These are phyloP conservation scores for Zygosaccharomyces rouxii DNA, from an alignment of 805 yeast species.

Conservation along the genomic window DNA sequence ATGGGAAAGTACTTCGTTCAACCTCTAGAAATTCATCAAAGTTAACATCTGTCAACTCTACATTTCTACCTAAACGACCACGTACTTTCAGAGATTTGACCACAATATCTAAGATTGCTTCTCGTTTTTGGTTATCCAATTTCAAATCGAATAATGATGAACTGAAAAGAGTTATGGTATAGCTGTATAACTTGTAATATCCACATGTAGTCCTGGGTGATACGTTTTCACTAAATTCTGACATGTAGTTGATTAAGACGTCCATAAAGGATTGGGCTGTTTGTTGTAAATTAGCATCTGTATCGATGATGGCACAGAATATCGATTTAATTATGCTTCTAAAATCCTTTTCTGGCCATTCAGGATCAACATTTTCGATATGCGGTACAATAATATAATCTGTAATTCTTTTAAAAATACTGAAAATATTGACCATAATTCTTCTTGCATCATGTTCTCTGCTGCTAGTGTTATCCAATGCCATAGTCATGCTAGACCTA, in stretches of 20 bases:
- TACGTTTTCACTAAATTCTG: slow-evolving; percentile 22
- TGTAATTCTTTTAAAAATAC: slow-evolving; percentile 29
- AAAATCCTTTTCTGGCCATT: slow-evolving; percentile 25
- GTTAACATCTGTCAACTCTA: slow-evolving; percentile 23
- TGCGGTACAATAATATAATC: slow-evolving; percentile 27
- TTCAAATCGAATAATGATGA: slow-evolving; percentile 33
- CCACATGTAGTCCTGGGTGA: slow-evolving; percentile 34
- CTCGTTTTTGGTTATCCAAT: slow-evolving; percentile 31
- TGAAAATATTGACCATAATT: slow-evolving; percentile 30
- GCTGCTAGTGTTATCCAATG: slow-evolving; percentile 2
- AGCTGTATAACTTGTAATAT: slow-evolving; percentile 34
- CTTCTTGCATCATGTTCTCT: slow-evolving; percentile 24
- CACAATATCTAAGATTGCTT: slow-evolving; percentile 38
- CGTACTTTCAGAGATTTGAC: slow-evolving; percentile 40
- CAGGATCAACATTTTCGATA: slow-evolving; percentile 13
- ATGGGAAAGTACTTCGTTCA: slow-evolving; percentile 32
- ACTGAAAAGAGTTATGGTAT: slow-evolving; percentile 38
- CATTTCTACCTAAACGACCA: slow-evolving; percentile 26
- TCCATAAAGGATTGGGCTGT: slow-evolving; percentile 39
- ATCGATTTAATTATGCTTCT: slow-evolving; percentile 37
- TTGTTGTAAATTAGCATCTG: slow-evolving; percentile 34
- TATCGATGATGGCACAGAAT: slow-evolving; percentile 37
- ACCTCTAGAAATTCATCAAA: slow-evolving; percentile 21
- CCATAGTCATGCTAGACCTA: slow-evolving; percentile 6
- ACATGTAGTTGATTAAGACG: slow-evolving; percentile 27